phyloP scores from a whole-genome alignment of 2,329 filamentous ascomycete genomes.

The Hymenoscyphus fraxineus region DNA sequence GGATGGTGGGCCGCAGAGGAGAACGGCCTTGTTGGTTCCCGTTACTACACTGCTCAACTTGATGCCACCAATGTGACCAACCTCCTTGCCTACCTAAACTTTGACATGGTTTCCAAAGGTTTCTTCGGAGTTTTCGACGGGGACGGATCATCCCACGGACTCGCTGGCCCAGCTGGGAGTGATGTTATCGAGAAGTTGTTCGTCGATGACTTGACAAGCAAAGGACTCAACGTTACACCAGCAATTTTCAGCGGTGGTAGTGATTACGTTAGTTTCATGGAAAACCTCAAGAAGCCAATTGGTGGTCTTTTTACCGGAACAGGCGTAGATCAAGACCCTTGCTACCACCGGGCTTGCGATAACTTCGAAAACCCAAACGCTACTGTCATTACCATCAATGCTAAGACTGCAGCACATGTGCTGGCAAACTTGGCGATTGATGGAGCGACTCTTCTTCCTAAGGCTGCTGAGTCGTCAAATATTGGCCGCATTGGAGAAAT shows the following conservation, averaged over 20 bases:
- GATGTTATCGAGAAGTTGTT: conserved; percentile 52
- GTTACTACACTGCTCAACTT: conserved; percentile 51
- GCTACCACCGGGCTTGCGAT: conserved; percentile 21
- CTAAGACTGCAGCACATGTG: conserved; percentile 18
- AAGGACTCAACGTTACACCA: conserved; percentile 14
- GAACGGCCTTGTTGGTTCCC: conserved; percentile 58
- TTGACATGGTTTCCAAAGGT: conserved; percentile 63
- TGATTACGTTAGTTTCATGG: conserved; percentile 18
- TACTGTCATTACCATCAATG: conserved; percentile 17
- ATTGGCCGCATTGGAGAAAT: conserved; percentile 11
- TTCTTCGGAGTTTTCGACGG: conserved; percentile 52
- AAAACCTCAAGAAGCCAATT: conserved; percentile 14
- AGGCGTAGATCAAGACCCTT: conserved; percentile 15
- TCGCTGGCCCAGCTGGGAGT: conserved; percentile 51
- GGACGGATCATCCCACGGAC: conserved; percentile 51
- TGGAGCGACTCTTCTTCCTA: conserved; percentile 13
- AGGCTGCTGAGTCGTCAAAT: conserved; percentile 3
- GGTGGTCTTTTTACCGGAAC: conserved; percentile 19
- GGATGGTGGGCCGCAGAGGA: conserved; percentile 63
- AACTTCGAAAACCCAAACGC: conserved; percentile 17
- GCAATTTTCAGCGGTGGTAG: conserved; percentile 12
- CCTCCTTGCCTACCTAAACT: conserved; percentile 58
- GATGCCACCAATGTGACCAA: conserved; percentile 48
- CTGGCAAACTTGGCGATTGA: conserved; percentile 14
- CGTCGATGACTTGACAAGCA: conserved; percentile 32